phyloP scores from a whole-genome alignment of 169 alveolate species.

The Plasmodium gallinaceum region DNA sequence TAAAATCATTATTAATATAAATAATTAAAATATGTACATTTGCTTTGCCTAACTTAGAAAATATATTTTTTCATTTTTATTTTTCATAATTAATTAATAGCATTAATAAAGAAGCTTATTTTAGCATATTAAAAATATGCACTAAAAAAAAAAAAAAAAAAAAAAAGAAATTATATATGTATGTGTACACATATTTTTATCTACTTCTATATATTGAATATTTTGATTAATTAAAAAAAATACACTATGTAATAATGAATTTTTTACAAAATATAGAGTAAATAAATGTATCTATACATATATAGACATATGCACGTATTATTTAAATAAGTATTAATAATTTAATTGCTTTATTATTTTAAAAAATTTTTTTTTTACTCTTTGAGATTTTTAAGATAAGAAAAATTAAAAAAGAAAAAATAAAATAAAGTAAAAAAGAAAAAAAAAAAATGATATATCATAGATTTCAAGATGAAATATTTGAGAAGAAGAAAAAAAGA shows the following conservation, averaged over 20 bases:
- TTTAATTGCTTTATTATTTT: not conserved
- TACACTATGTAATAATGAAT: not conserved
- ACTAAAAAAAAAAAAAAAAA: not conserved
- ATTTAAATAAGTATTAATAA: not conserved
- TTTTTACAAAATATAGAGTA: not conserved
- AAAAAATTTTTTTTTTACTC: not conserved
- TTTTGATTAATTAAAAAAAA: not conserved
- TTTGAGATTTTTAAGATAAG: not conserved
- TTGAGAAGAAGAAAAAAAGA: conserved; percentile 10
- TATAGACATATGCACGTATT: not conserved
- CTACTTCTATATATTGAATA: not conserved
- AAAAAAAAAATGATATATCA: not conserved
- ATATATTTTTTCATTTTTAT: not conserved
- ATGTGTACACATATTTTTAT: not conserved
- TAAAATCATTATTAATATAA: not conserved
- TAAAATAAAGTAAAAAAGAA: no score
- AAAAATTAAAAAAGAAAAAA: no score
- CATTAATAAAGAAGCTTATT: not conserved
- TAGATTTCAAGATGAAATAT: not conserved
- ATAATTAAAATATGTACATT: not conserved
- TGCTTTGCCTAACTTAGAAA: not conserved
- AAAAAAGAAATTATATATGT: not conserved
- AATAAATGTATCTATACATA: not conserved
- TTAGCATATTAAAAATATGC: not conserved
- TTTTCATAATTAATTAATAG: not conserved